Evolutionary conservation across 2,329 filamentous ascomycete species (phyloP).

Genomic region (Triangularia setosa): DNA sequence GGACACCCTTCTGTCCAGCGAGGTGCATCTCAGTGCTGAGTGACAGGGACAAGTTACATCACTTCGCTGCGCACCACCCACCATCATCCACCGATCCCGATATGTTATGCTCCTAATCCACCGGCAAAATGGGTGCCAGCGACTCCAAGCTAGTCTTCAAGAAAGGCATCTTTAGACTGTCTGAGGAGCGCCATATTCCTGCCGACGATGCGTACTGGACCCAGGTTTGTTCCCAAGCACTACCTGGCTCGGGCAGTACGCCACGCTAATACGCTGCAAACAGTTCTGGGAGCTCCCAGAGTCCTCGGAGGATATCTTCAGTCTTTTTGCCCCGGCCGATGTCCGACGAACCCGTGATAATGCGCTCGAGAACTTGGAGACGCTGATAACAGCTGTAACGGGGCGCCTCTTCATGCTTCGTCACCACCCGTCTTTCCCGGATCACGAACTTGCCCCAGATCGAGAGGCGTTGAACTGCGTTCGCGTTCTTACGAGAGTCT

Average conservation of each 20-base stretch:
- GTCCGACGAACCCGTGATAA: slow-evolving; percentile 84
- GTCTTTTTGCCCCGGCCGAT: slow-evolving; percentile 83
- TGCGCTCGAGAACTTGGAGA: slow-evolving; percentile 84
- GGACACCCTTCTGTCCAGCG: too few species aligned
- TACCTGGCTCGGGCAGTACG: neutral
- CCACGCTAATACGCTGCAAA: slow-evolving; percentile 12
- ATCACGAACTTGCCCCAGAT: slow-evolving; percentile 78
- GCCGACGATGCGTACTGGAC: slow-evolving; percentile 91
- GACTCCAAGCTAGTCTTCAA: slow-evolving; percentile 99
- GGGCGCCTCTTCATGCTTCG: slow-evolving; percentile 77
- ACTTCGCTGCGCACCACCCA: neutral
- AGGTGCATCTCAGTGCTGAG: too few species aligned
- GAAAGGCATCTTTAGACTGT: slow-evolving; percentile 93
- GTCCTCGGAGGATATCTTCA: slow-evolving; percentile 93
- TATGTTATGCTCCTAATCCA: slow-evolving; percentile 22
- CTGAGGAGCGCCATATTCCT: slow-evolving; percentile 84
- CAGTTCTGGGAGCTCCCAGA: slow-evolving; percentile 98
- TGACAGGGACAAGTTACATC: too few species aligned
- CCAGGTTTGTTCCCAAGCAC: slow-evolving; percentile 58
- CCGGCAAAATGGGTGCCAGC: slow-evolving; percentile 78
- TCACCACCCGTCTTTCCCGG: slow-evolving; percentile 87
- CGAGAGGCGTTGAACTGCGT: slow-evolving; percentile 93
- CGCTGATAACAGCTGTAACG: slow-evolving; percentile 77
- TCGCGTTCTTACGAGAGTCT: slow-evolving; percentile 78
- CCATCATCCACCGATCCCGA: slow-evolving; percentile 7